Conservation (phyloP, 345 rosid species). For the Aquilaria yunnanensis region DNA sequence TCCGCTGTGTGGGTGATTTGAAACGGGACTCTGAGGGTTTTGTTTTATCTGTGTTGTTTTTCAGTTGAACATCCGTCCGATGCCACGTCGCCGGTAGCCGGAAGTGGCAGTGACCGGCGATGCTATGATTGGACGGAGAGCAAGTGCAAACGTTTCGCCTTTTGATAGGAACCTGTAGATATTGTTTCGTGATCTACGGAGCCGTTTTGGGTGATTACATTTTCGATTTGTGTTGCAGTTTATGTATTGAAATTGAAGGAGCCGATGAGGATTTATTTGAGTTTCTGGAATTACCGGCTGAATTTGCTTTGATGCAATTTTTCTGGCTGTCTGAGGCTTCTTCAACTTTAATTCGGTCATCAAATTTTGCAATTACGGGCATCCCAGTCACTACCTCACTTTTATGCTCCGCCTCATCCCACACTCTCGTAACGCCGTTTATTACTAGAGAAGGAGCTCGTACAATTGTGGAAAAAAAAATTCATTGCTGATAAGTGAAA, state of each 20-base stretch:
- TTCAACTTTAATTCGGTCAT: not conserved
- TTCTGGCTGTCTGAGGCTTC: constrained; percentile 3
- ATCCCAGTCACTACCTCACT: too few relatives aligned
- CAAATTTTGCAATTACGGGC: too few relatives aligned
- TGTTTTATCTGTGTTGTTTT: not conserved
- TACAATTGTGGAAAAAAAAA: too few relatives aligned
- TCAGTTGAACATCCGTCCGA: constrained; percentile 21
- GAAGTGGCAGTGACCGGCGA: constrained; percentile 32
- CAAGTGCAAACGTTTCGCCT: constrained; percentile 37
- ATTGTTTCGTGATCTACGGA: constrained; percentile 14
- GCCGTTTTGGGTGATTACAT: constrained; percentile 19
- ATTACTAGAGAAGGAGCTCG: too few relatives aligned
- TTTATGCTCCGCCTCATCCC: too few relatives aligned
- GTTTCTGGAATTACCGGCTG: not conserved
- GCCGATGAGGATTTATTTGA: constrained; percentile 28
- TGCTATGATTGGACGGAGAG: constrained; percentile 52
- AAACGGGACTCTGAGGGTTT: constrained; percentile 33
- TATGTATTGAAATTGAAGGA: not conserved
- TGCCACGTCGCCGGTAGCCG: constrained; percentile 43
- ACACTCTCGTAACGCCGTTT: too few relatives aligned
- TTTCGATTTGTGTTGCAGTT: not conserved
- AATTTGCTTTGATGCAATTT: not conserved
- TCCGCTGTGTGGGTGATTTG: constrained; percentile 33
- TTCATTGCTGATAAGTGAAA: too few relatives aligned
- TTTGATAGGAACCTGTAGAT: constrained; percentile 63